Evolutionary conservation across 768 basidiomycete species (phyloP), one percentile per base, ranked within the genome.

Genomic region (Calocybe cyanea): DNA sequence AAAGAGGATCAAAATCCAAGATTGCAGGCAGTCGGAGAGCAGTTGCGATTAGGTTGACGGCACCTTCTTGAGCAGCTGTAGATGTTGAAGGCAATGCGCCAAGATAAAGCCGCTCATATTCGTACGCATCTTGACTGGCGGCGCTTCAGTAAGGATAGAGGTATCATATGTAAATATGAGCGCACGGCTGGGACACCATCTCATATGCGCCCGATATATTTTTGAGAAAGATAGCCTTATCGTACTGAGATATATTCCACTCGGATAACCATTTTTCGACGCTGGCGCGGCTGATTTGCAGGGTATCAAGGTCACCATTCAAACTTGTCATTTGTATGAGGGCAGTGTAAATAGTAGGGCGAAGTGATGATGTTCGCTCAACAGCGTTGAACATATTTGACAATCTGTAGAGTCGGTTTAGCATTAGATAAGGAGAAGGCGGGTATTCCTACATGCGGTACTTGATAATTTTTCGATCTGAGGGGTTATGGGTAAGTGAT

Each of bases 371-470:
- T 38, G 66, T 71, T 45, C 78, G 77, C 19, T 88, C 84, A 10
- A 81, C 65, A 9, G 83, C 75, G 57, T 92, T 91, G 75, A 90
- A 91, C 23, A 92, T 63, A 60, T 90, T 91, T 18, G 90, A 83
- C 8, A 92, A 67, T 57, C 90, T 92, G 52, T 7, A 46, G 31
- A 35, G 39, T 17, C 50, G 33, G 42, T 19, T 28, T 54, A 20
- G 31, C 45, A 17, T 37, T 35, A 19, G 17, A 17, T 31, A 38
- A 31, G 13, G 20, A 28, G 35, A 17, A 39, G 40, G 43, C 18
- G 19, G 36, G 40, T 35, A 41, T 30, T 61, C 83, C 46, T 56
- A 91, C 90, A 89, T 72, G 65, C 85, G 84, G 65, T 87, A 91
- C 69, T 83, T 88, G 55, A 81, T 68, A 8, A 75, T 56, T n/a